Evolutionary conservation across 768 basidiomycete genomes (phyloP), one percentile per base, ranked within the genome.

Genomic region (Hypholoma fasciculare): DNA sequence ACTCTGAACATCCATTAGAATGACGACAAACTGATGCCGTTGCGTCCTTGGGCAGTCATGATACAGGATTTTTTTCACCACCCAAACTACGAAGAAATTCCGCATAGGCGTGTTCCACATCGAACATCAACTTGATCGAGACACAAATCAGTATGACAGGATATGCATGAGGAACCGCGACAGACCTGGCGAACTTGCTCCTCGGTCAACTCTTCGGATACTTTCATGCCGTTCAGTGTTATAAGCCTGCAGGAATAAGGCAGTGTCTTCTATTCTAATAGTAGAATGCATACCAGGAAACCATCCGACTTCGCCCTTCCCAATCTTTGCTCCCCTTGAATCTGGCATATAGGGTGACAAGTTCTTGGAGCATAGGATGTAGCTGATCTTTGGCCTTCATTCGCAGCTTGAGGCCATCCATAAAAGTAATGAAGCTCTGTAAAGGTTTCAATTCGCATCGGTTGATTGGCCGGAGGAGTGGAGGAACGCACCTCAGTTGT

Each of bases 341-440:
- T 49, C 93, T 82, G 5, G 95, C 92, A 69, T 95, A 98, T 6
- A 92, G 89, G 1, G 90, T 92, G 63, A 98, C 94, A n/a, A 99
- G 85, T 63, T 96, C 97, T 62, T 96, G 94, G 44, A 98, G 71
- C 59, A 97, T 86, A 0, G 96, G 95, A 70, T 98, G 96, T 2
- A 99, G 79, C 66, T 97, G 94, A 67, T 98, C 97, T 70, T 98
- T 99, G 3, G 97, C 96, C n/a, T 94, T 85, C 65, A 98, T 76
- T 9, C 90, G 87, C 50, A 98, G 79, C 68, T 95, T 96, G 26
- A 98, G 80, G 1, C 95, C 96, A 65, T 99, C 97, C 93, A 98
- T 97, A 63, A 98, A 96, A 0, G 96, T 98, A 63, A 99, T 98
- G 61, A 98, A 99, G 70, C 88, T 90, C 94, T 98, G 65, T 37